These are phyloP conservation scores for Neofusicoccum cordaticola DNA, from an alignment of 2,329 filamentous ascomycete genomes.

Conservation along the genomic window DNA sequence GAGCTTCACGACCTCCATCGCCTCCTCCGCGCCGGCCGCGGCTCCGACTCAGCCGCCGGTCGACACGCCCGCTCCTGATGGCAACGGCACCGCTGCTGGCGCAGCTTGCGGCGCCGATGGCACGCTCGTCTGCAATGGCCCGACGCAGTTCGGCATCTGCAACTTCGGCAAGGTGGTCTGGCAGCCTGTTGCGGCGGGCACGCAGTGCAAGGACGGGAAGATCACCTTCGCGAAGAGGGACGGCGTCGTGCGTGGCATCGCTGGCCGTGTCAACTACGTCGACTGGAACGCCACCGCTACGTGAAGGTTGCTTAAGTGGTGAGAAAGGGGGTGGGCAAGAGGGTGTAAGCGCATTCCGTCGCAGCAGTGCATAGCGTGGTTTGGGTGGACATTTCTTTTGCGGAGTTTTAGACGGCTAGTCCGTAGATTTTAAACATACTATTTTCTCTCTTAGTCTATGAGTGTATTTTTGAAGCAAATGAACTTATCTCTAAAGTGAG, in stretches of 20 bases:
- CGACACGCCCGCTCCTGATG: background rate
- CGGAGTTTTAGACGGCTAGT: no score
- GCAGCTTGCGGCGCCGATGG: conserved; percentile 10
- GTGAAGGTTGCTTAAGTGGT: background rate
- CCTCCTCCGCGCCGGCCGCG: background rate
- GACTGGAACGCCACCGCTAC: no score
- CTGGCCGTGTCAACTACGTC: background rate
- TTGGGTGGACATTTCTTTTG: no score
- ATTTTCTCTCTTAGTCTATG: no score
- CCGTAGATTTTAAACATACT: no score
- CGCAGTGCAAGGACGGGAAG: conserved; percentile 31
- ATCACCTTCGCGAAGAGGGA: conserved; percentile 21
- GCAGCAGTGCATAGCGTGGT: background rate
- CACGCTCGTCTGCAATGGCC: conserved; percentile 20
- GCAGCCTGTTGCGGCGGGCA: conserved; percentile 33
- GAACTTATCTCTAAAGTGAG: no score
- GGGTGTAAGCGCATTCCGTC: background rate
- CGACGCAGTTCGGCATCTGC: conserved; percentile 20
- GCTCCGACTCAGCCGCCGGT: background rate
- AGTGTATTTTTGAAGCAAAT: no score
- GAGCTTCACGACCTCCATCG: background rate
- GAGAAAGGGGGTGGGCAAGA: background rate
- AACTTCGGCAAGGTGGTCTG: conserved; percentile 19
- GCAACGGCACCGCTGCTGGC: background rate
- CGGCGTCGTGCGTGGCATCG: background rate